These are phyloP conservation scores for Colletotrichum trifolii DNA, from an alignment of 2,329 filamentous ascomycete genomes.

Conservation along the genomic window DNA sequence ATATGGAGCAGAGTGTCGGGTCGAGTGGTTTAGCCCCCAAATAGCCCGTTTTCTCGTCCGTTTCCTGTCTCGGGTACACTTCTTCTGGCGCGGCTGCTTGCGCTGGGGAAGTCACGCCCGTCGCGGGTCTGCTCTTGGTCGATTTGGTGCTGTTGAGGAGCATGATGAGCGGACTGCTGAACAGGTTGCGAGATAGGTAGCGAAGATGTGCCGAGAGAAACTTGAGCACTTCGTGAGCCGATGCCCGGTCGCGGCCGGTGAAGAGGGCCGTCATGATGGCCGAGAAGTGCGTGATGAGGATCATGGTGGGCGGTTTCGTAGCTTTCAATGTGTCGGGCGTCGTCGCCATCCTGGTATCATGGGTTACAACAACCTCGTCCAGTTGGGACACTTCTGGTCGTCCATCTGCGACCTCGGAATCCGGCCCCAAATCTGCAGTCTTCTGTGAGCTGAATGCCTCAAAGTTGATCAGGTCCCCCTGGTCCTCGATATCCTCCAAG, in stretches of 20 bases:
- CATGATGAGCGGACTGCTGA: slow-evolving; percentile 60
- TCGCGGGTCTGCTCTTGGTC: slow-evolving; percentile 10
- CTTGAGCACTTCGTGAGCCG: slow-evolving; percentile 61
- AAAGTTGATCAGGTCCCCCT: no score
- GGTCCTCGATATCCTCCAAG: neutral
- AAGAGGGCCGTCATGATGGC: slow-evolving; percentile 64
- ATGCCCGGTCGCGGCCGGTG: slow-evolving; percentile 55
- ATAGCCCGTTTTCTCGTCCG: neutral
- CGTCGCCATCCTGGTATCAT: no score
- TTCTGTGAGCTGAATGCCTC: no score
- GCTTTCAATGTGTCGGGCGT: no score
- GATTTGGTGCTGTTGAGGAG: slow-evolving; percentile 64
- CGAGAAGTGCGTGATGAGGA: slow-evolving; percentile 67
- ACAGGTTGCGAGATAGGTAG: slow-evolving; percentile 53
- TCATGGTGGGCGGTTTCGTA: slow-evolving; percentile 51
- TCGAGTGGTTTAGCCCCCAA: slow-evolving; percentile 45
- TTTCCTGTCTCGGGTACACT: slow-evolving; percentile 14
- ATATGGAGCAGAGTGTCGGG: slow-evolving; percentile 62
- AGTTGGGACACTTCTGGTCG: no score
- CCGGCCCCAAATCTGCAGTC: no score
- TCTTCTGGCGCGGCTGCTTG: neutral
- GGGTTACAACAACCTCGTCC: no score
- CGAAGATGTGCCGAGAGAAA: slow-evolving; percentile 60
- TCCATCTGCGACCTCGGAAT: no score
- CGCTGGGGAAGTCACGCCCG: neutral